Conservation (phyloP, 331 rosid species). For the Acacia concinna region DNA sequence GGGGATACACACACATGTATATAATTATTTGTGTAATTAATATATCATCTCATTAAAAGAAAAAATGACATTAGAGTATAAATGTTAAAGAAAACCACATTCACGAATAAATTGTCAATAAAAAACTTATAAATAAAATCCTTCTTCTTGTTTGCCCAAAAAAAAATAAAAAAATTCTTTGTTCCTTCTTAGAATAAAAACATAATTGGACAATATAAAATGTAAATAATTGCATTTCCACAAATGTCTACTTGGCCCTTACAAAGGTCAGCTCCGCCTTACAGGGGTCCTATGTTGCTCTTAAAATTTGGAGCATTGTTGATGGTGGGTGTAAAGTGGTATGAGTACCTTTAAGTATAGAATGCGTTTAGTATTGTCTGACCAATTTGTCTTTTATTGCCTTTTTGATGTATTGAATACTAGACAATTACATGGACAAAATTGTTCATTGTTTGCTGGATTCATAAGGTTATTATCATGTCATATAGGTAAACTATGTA, state of each 20-base stretch:
- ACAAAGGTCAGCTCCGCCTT: not conserved
- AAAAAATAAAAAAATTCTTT: too few relatives aligned
- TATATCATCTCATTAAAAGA: not conserved
- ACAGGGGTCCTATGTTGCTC: not conserved
- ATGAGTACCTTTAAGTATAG: not conserved
- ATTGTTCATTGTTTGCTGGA: not conserved
- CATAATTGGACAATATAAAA: not conserved
- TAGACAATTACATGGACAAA: not conserved
- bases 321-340: not conserved
- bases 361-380: not conserved
- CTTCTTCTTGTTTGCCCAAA: not conserved
- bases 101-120: not conserved
- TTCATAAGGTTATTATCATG: not conserved
- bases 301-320: not conserved
- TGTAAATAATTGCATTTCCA: not conserved
- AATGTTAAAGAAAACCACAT: not conserved
- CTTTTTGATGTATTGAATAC: not conserved
- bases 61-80: not conserved
- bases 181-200: not conserved
- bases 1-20: not conserved
- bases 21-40: not conserved
- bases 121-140: not conserved
- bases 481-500: not conserved
- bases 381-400: too few relatives aligned
- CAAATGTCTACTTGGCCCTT: not conserved